Conservation (phyloP, 2,329 filamentous ascomycete species). For the Aaosphaeria pasadenensis region DNA sequence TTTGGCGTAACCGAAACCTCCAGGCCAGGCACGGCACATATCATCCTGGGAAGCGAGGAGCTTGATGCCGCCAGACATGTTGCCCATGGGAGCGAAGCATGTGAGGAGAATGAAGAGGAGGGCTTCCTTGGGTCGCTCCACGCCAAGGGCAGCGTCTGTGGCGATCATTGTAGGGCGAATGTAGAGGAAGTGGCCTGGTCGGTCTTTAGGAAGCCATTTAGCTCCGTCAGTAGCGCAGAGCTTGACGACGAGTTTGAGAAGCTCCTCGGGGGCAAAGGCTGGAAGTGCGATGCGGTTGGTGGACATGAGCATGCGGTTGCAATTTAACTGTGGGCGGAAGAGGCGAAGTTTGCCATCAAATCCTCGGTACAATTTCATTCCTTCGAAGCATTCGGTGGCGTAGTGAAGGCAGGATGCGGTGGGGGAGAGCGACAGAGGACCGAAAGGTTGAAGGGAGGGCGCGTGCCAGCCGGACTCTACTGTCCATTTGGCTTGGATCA, state of each 20-base stretch:
- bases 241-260: constrained; percentile 70
- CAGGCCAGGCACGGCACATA: constrained; percentile 87
- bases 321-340: constrained; percentile 75
- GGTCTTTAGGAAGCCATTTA: constrained; percentile 73
- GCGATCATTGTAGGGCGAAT: constrained; percentile 85
- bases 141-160: constrained; percentile 74
- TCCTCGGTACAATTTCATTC: constrained; percentile 70
- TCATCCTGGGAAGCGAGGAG: constrained; percentile 78
- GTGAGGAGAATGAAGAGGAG: constrained; percentile 76
- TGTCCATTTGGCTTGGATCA: constrained; percentile 74
- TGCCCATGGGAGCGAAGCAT: constrained; percentile 46
- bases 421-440: constrained; percentile 73
- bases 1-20: constrained; percentile 89
- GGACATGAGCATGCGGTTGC: constrained; percentile 58
- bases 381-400: constrained; percentile 89
- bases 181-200: constrained; percentile 73
- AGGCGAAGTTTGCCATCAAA: constrained; percentile 69
- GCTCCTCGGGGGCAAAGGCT: constrained; percentile 65
- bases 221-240: constrained; percentile 71
- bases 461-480: constrained; percentile 65
- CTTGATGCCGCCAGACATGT: constrained; percentile 50
- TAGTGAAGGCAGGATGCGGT: constrained; percentile 83
- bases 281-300: constrained; percentile 69
- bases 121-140: constrained; percentile 77
- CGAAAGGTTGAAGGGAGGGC: constrained; percentile 74